These are phyloP conservation scores for Ceriops decandra DNA, from an alignment of 345 rosid genomes.

Conservation along the genomic window DNA sequence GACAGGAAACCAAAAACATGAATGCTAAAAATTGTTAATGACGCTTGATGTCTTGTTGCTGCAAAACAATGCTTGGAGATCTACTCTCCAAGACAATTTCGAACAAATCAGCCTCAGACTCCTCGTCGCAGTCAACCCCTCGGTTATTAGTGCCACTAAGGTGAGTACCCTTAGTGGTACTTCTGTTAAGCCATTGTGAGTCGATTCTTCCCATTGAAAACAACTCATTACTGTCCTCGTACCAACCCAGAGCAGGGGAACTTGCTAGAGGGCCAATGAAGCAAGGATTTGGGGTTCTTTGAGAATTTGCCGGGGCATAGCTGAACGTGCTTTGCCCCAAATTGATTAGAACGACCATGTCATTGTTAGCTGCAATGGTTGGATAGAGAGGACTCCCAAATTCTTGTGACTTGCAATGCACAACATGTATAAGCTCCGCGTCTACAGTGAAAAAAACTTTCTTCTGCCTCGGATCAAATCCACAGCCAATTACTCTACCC, in stretches of 20 bases:
- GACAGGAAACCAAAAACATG: not conserved
- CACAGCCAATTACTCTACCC: slow-evolving; percentile 61
- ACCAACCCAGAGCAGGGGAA: slow-evolving; percentile 45
- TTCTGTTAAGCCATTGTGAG: slow-evolving; percentile 63
- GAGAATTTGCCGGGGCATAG: slow-evolving; percentile 49
- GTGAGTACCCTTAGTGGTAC: slow-evolving; percentile 35
- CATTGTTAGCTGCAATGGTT: slow-evolving; percentile 50
- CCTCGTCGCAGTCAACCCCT: slow-evolving; percentile 57
- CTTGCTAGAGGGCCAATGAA: slow-evolving; percentile 46
- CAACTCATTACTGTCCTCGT: slow-evolving; percentile 76
- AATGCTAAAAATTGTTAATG: slow-evolving; percentile 13
- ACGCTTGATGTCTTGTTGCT: slow-evolving; percentile 11
- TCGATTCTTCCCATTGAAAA: slow-evolving; percentile 93
- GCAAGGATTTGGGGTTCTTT: slow-evolving; percentile 63
- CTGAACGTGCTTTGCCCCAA: slow-evolving; percentile 56
- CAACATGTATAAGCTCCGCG: slow-evolving; percentile 43
- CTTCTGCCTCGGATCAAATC: slow-evolving; percentile 59
- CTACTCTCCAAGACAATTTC: slow-evolving; percentile 68
- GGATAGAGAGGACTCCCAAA: slow-evolving; percentile 61
- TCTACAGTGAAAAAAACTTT: slow-evolving; percentile 60
- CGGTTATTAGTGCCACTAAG: slow-evolving; percentile 24
- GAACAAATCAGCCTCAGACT: slow-evolving; percentile 86
- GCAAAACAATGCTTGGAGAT: slow-evolving; percentile 36
- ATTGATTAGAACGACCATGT: slow-evolving; percentile 44
- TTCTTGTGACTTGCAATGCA: slow-evolving; percentile 55